phyloP scores from a whole-genome alignment of 73 alveolate genomes.

The Symbiodinium pilosum region DNA sequence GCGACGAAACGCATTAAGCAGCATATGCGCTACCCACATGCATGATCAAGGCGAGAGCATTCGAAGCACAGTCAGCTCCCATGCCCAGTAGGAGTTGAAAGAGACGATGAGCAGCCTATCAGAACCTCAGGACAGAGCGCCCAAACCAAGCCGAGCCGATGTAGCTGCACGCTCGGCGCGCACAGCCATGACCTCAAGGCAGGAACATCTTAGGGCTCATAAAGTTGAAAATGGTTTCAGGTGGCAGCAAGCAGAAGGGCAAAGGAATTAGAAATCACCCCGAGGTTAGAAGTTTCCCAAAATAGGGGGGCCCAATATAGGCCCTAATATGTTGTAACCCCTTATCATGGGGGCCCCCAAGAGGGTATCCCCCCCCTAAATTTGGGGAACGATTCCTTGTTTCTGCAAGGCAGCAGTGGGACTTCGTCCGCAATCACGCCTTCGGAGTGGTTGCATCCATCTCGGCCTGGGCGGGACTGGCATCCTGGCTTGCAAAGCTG shows the following conservation, averaged over 20 bases:
- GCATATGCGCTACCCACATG: too few relatives aligned
- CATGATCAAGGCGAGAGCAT: too few relatives aligned
- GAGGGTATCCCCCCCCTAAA: too few relatives aligned
- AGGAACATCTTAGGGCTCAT: background rate
- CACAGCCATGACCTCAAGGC: constrained; percentile 60
- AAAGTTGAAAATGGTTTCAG: too few relatives aligned
- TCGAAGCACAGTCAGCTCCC: background rate
- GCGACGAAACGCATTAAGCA: too few relatives aligned
- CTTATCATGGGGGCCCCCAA: too few relatives aligned
- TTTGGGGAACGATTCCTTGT: background rate
- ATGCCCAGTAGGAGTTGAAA: background rate
- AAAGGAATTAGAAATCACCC: too few relatives aligned
- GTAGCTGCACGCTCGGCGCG: constrained; percentile 78
- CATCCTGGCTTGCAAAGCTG: background rate
- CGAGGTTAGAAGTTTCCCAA: too few relatives aligned
- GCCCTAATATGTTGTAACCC: background rate
- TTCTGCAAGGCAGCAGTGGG: constrained; percentile 86
- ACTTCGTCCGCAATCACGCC: constrained; percentile 33
- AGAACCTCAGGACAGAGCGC: constrained; percentile 31
- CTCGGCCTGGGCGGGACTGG: constrained; percentile 61
- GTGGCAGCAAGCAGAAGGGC: too few relatives aligned
- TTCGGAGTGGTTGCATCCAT: constrained; percentile 44
- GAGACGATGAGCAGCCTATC: background rate
- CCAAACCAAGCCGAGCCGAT: constrained; percentile 41
- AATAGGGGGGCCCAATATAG: too few relatives aligned